Evolutionary conservation across 768 basidiomycete species (phyloP), one percentile per base, ranked within the genome.

Genomic region (Suillus ampliporus): DNA sequence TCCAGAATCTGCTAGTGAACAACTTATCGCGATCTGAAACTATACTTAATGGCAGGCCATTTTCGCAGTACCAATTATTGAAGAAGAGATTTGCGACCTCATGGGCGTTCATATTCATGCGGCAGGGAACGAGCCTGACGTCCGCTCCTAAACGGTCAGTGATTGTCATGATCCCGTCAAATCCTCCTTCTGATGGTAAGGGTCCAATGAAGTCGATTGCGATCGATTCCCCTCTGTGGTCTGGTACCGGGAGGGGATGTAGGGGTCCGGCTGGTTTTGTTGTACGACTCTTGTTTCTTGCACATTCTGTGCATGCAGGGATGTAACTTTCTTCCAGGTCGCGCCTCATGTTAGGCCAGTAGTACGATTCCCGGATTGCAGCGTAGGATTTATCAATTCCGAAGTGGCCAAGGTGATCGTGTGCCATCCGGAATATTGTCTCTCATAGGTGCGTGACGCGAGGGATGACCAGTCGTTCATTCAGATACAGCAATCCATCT

Each of bases 1-100:
- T 69, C 80, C 71, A 80, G 63, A 82, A 74, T 3, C 37, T 11
- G 13, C 67, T 73, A 1, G 74, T 67, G 58, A 77, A 79, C 17
- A 76, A 61, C 56, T 76, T 69, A 43, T 78, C 74, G 8, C 75
- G 57, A 64, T 82, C 76, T 1, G 58, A 68, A 1, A 79, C 67
- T 8, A 81, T 71, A 2, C 67, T 46, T 0, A 56, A 8, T 0
- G 75, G 79, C 1, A 78, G 44, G 1, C 78, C 74, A 63, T 74
- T 74, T 61, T 76, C 67, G 53, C 74, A 75, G 60, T 69, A 76
- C 70, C 72, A 74, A 6, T 31, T 3, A 6, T 31, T 31, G 6
- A 31, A 31, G 6, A 31, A 31, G 3, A 31, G 31, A 31, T 31
- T 31, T 6, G 6, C 6, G 31, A 31, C 6, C 6, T 31, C 31